These are phyloP conservation scores for Pseudopyricularia javanii DNA, from an alignment of 2,329 filamentous ascomycete genomes.

Conservation along the genomic window DNA sequence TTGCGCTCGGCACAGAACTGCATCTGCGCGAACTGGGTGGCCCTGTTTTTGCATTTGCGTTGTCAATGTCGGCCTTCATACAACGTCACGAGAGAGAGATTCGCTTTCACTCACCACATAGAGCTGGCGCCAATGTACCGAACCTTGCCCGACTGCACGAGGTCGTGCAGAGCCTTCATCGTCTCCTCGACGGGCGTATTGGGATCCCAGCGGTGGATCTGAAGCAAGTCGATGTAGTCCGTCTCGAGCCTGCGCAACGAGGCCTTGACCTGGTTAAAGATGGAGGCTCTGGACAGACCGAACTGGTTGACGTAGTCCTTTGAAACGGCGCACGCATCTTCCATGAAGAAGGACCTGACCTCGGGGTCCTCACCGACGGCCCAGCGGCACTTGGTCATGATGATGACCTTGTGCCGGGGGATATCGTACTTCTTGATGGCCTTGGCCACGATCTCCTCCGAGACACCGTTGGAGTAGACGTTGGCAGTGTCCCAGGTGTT, in stretches of 20 bases:
- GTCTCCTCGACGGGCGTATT: constrained; percentile 38
- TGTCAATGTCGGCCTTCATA: no score
- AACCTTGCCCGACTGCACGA: constrained; percentile 39
- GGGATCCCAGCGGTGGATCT: constrained; percentile 43
- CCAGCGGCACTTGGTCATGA: constrained; percentile 44
- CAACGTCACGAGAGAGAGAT: no score
- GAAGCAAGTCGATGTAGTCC: constrained; percentile 44
- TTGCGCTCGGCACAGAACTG: constrained; percentile 36
- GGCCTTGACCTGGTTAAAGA: constrained; percentile 51
- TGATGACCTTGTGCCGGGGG: constrained; percentile 40
- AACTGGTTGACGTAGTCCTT: constrained; percentile 17
- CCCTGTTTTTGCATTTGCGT: neutral
- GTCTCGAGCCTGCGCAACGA: constrained; percentile 40
- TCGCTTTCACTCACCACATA: constrained; percentile 20
- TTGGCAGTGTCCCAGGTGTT: constrained; percentile 45
- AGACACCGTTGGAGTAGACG: constrained; percentile 41
- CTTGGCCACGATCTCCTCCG: constrained; percentile 41
- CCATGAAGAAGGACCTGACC: constrained; percentile 10
- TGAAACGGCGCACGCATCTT: constrained; percentile 2
- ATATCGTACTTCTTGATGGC: constrained; percentile 45
- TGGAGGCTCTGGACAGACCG: constrained; percentile 48
- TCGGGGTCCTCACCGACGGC: constrained; percentile 31
- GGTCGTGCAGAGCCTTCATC: constrained; percentile 44
- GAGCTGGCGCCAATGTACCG: constrained; percentile 30
- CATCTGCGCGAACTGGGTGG: constrained; percentile 30